Percentiles rank a stretch among this genome's conserved stretches.
phyloP scores from a whole-genome alignment of 2,329 filamentous ascomycete species.

The Drechslerella dactyloides region DNA sequence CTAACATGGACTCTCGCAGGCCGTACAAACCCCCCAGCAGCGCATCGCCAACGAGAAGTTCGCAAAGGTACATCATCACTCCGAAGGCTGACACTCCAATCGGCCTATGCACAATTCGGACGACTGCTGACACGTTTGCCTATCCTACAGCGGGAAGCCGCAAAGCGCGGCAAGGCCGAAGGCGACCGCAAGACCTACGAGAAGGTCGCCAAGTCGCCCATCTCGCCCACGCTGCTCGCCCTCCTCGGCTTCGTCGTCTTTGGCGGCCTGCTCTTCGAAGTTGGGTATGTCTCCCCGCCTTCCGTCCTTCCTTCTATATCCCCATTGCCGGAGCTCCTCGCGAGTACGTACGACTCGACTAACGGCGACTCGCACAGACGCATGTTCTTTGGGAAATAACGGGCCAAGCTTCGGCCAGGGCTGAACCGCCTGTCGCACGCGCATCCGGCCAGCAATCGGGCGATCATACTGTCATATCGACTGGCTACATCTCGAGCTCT shows the following conservation, averaged over 20 bases:
- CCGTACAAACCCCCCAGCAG: conserved; percentile 79
- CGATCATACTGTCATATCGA: background rate
- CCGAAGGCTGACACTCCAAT: background rate
- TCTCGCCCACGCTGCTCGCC: conserved; percentile 71
- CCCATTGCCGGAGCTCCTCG: background rate
- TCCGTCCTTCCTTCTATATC: background rate
- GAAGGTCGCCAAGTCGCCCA: conserved; percentile 66
- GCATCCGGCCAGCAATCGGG: background rate
- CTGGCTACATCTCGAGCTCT: too few relatives aligned
- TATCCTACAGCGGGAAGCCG: conserved; percentile 65
- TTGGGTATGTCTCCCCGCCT: conserved; percentile 54
- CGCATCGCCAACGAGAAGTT: conserved; percentile 81
- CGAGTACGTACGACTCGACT: too few relatives aligned
- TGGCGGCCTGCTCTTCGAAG: conserved; percentile 62
- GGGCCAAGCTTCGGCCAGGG: background rate
- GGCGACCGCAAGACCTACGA: conserved; percentile 68
- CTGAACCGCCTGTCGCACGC: too few relatives aligned
- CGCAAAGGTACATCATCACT: conserved; percentile 61
- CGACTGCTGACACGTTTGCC: background rate
- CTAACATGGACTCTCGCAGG: conserved; percentile 61
- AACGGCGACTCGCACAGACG: background rate
- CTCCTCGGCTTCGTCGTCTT: conserved; percentile 69
- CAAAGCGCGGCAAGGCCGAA: conserved; percentile 76
- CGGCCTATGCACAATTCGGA: background rate
- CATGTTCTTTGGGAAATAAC: background rate